These are phyloP conservation scores for Mycena kentingensis DNA, from an alignment of 768 basidiomycete species.

Conservation along the genomic window DNA sequence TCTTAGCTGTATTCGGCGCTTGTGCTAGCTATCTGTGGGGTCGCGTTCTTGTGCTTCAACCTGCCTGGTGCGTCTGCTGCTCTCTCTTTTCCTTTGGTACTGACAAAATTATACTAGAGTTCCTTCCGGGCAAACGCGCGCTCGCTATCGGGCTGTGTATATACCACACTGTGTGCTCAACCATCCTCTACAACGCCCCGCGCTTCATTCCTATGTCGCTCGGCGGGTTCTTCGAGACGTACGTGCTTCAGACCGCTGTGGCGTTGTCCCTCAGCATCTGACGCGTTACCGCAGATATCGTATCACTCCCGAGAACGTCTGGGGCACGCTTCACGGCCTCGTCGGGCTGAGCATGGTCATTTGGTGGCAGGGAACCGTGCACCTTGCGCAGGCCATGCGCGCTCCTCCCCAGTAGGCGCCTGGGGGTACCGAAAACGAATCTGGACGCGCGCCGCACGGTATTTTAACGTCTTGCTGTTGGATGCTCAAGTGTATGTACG, in stretches of 20 bases:
- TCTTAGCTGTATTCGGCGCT: slow-evolving; percentile 70
- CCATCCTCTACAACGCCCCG: slow-evolving; percentile 72
- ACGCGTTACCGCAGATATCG: slow-evolving; percentile 43
- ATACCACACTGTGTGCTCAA: slow-evolving; percentile 75
- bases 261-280: background rate
- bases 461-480: too few species aligned
- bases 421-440: too few species aligned
- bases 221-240: slow-evolving; percentile 63
- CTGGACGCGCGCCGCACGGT: too few species aligned
- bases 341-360: slow-evolving; percentile 69
- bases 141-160: slow-evolving; percentile 74
- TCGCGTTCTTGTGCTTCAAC: slow-evolving; percentile 61
- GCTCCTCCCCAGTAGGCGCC: slow-evolving; percentile 25
- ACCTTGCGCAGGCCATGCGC: slow-evolving; percentile 45
- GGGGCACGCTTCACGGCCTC: slow-evolving; percentile 74
- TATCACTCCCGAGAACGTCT: slow-evolving; percentile 70
- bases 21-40: slow-evolving; percentile 59
- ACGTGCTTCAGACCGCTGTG: slow-evolving; percentile 31
- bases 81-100: background rate
- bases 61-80: slow-evolving; percentile 63
- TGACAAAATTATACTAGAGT: slow-evolving; percentile 47
- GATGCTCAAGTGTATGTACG: too few species aligned
- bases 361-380: slow-evolving; percentile 84
- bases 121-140: slow-evolving; percentile 83
- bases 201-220: slow-evolving; percentile 78